Evolutionary conservation across 2,329 filamentous ascomycete species (phyloP).

Genomic region (Paraphaeosphaeria sporulosa): DNA sequence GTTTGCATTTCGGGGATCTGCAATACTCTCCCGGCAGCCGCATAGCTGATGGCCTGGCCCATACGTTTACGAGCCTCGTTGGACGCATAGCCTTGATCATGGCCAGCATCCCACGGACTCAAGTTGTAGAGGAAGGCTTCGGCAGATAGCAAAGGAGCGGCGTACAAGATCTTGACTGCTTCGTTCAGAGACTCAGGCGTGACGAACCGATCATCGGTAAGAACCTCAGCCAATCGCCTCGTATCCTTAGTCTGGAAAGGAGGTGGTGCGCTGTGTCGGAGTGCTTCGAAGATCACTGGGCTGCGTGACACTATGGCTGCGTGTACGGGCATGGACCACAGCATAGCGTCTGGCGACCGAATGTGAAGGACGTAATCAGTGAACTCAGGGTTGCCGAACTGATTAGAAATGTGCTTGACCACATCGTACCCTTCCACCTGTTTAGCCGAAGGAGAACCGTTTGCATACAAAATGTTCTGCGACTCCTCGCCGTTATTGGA

Average conservation of each 20-base stretch:
- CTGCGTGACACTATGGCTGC: slow-evolving; percentile 46
- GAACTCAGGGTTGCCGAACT: slow-evolving; percentile 46
- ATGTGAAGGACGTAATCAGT: slow-evolving; percentile 49
- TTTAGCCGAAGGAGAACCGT: slow-evolving; percentile 24
- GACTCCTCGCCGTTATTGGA: slow-evolving; percentile 33
- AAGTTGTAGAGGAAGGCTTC: slow-evolving; percentile 41
- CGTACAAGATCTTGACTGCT: slow-evolving; percentile 48
- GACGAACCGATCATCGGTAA: slow-evolving; percentile 37
- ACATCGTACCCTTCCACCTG: slow-evolving; percentile 36
- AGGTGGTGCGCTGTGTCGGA: slow-evolving; percentile 31
- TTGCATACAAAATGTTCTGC: slow-evolving; percentile 26
- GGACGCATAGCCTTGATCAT: slow-evolving; percentile 29
- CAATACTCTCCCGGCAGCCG: slow-evolving; percentile 68
- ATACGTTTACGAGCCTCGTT: slow-evolving; percentile 46
- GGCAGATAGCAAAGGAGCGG: slow-evolving; percentile 38
- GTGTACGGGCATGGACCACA: slow-evolving; percentile 45
- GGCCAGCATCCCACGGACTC: slow-evolving; percentile 33
- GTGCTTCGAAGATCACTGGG: slow-evolving; percentile 40
- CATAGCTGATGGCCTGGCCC: slow-evolving; percentile 63
- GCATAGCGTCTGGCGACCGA: slow-evolving; percentile 34
- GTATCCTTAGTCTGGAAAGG: slow-evolving; percentile 33
- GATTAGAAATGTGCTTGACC: slow-evolving; percentile 41
- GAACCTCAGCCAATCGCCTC: slow-evolving; percentile 35
- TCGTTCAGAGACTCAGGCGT: slow-evolving; percentile 42
- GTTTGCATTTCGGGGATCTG: slow-evolving; percentile 62